These are phyloP conservation scores for Sarocladium oryzae DNA, from an alignment of 2,329 filamentous ascomycete species.

Conservation along the genomic window DNA sequence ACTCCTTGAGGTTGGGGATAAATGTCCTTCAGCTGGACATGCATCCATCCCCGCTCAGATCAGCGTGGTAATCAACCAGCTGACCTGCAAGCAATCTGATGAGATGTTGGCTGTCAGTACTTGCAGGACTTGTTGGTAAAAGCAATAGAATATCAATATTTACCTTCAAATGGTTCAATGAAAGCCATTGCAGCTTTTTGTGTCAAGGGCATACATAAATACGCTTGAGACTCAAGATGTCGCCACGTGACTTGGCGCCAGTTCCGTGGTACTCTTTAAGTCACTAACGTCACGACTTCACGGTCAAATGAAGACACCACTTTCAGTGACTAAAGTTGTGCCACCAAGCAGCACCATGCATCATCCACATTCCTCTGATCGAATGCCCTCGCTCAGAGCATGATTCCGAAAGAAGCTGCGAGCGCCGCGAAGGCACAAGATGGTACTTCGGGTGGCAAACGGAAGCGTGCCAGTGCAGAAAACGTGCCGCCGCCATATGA, in stretches of 20 bases:
- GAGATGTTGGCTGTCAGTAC: neutral
- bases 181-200: no score
- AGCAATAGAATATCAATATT: constrained; percentile 1
- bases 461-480: constrained; percentile 3
- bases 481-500: neutral
- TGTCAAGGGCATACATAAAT: neutral
- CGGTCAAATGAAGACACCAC: neutral
- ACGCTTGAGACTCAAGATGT: neutral
- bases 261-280: constrained; percentile 22
- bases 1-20: no score
- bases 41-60: no score
- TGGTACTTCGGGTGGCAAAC: constrained; percentile 1
- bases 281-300: constrained; percentile 8
- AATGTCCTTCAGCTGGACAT: no score
- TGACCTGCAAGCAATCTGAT: neutral
- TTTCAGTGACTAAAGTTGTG: neutral
- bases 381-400: neutral
- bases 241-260: constrained; percentile 32
- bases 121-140: neutral
- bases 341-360: neutral
- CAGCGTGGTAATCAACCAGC: no score
- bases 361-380: neutral
- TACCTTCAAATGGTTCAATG: constrained; percentile 1
- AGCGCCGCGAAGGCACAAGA: neutral
- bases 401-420: neutral